Base-by-base conservation (phyloP, 2,329 filamentous ascomycete genomes). In the Aspergillus brasiliensis region DNA sequence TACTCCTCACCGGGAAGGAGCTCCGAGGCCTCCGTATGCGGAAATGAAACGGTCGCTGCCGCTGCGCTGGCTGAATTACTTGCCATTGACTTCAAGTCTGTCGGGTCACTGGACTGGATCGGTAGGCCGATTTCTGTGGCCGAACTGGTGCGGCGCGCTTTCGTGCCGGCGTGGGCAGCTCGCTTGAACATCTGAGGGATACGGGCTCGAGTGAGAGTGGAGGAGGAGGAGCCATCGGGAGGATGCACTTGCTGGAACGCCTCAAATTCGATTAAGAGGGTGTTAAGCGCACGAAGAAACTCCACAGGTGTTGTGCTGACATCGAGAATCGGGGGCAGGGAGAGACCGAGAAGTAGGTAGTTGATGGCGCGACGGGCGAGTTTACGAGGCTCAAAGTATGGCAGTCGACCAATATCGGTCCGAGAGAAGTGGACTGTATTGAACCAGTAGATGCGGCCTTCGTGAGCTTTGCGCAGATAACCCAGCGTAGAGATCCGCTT, bases 391-490 rank as follows among this genome's bases (percentile, higher is more conserved):
- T 96, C 91, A 73, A 96, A 94, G 73, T 92, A 96, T 48, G 94
- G 88, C 81, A 97, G 89, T 71, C 89, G 88, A 54, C 85, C 81
- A 34, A 98, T 83, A 75, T 97, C 92, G 28, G 86, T 77, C 70
- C 91, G 90, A 65, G 92, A 91, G 77, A 97, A 97, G 71, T 96
- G 90, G 62, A 97, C 86, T 0, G 95, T 97, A 78, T 97, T 97
- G 82, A 98, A 97, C 93, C 95, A 98, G 81, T 96, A 98, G 44
- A 97, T 88, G 60, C 92, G 88, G 62, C 94, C 93, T 78, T 97
- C 92, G 73, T 99, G 93, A 92, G 92, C 90, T 80, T 96, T 97
- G 63, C 93, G 87, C 64, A 99, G 77, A 73, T 99, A 99, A 69
- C 96, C 91, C 44, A 99, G 77, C 0, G 95, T 98, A 2, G 92